Percentiles rank a stretch among this genome's conserved stretches.
phyloP scores from a whole-genome alignment of 768 basidiomycete genomes.

The Tricholoma saponaceum region DNA sequence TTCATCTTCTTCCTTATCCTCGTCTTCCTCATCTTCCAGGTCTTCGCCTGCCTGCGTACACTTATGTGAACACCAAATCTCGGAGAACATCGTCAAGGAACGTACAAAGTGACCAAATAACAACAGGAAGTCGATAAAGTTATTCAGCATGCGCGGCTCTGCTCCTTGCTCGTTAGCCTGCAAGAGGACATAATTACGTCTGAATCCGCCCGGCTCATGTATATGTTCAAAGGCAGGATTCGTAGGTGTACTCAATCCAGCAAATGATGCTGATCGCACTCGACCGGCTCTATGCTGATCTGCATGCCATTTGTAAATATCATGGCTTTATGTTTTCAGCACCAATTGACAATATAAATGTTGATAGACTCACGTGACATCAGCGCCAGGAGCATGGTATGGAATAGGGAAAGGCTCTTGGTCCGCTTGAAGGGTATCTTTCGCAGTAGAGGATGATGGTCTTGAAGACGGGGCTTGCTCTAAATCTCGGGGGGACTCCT shows the following conservation, averaged over 20 bases:
- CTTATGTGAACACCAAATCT: background rate
- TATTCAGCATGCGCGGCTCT: constrained; percentile 63
- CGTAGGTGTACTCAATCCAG: constrained; percentile 47
- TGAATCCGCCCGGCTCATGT: constrained; percentile 92
- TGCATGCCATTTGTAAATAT: constrained; percentile 93
- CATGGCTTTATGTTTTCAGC: constrained; percentile 50
- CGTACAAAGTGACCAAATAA: constrained; percentile 96
- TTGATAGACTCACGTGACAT: constrained; percentile 76
- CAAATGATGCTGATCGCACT: constrained; percentile 67
- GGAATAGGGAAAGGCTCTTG: constrained; percentile 83
- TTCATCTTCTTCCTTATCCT: constrained; percentile 71
- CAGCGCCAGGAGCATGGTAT: constrained; percentile 83
- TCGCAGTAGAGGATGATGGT: constrained; percentile 19
- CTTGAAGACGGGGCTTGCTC: constrained; percentile 21
- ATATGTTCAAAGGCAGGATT: constrained; percentile 90
- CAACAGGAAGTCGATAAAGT: constrained; percentile 92
- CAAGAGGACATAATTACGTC: constrained; percentile 80
- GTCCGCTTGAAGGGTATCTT: constrained; percentile 36
- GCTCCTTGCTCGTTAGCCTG: constrained; percentile 64
- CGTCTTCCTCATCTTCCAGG: constrained; percentile 84
- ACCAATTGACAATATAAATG: background rate
- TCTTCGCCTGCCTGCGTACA: constrained; percentile 79
- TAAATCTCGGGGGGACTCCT: constrained; percentile 26
- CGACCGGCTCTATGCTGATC: constrained; percentile 62
- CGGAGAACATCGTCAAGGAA: constrained; percentile 8